Conservation (phyloP, 441 rosid genomes). For the Sinapis alba region DNA sequence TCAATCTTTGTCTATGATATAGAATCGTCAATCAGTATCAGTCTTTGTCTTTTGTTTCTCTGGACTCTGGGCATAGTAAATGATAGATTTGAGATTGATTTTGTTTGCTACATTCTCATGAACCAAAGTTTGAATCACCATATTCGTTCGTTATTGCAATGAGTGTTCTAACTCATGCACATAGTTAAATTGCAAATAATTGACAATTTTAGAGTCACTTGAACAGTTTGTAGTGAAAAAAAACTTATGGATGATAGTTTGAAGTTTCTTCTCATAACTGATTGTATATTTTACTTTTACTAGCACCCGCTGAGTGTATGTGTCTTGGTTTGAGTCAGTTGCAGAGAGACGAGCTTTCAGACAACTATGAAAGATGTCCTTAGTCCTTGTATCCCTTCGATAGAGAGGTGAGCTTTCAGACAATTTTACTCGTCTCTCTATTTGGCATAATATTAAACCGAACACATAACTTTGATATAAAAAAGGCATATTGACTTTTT, state of each 20-base stretch:
- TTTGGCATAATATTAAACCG: no score
- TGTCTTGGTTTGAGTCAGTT: neutral
- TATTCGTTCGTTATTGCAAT: neutral
- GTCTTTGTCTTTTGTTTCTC: conserved; percentile 5
- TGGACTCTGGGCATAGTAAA: conserved; percentile 14
- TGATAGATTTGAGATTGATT: conserved; percentile 13
- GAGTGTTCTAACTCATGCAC: neutral
- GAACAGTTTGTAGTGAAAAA: neutral
- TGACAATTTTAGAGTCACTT: neutral
- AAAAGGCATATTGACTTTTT: no score
- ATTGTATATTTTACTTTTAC: neutral
- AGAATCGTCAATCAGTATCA: neutral
- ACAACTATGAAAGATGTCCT: no score
- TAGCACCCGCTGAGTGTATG: neutral
- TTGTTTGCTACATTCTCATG: neutral
- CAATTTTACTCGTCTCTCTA: no score
- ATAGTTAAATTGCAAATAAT: neutral
- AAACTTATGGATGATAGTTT: neutral
- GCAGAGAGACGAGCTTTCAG: neutral
- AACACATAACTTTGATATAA: no score
- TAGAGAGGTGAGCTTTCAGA: no score
- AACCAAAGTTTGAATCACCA: neutral
- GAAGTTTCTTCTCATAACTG: neutral
- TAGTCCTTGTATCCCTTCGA: no score
- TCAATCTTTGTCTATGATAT: conserved; percentile 1